phyloP scores from a whole-genome alignment of 169 alveolate genomes.

The Theileria orientalis region DNA sequence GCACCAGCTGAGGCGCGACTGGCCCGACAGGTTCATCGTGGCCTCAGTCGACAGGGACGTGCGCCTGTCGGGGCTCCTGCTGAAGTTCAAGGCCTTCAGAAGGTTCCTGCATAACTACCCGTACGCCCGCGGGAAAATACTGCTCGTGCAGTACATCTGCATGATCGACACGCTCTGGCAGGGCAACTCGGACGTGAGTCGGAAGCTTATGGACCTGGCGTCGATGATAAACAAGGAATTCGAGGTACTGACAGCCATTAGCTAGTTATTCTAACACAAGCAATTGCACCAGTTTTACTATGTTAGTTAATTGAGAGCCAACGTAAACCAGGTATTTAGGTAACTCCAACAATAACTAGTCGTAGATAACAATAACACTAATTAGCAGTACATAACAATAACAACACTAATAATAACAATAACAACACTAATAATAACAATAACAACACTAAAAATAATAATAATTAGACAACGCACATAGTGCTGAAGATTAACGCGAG shows the following conservation, averaged over 20 bases:
- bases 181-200: constrained; percentile 13
- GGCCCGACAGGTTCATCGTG: constrained; percentile 59
- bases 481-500: constrained; percentile 43
- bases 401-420: too few species aligned
- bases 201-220: constrained; percentile 18
- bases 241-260: neutral
- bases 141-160: constrained; percentile 69
- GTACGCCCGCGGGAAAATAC: constrained; percentile 60
- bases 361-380: too few species aligned
- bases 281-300: neutral
- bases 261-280: neutral
- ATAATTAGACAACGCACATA: constrained; percentile 23
- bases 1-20: constrained; percentile 7
- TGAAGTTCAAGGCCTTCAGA: constrained; percentile 71
- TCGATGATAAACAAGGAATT: constrained; percentile 33
- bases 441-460: too few species aligned
- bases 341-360: too few species aligned
- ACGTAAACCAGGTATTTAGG: too few species aligned
- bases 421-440: too few species aligned
- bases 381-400: too few species aligned
- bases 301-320: neutral
- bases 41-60: constrained; percentile 68
- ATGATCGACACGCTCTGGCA: constrained; percentile 68
- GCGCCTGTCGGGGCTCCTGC: constrained; percentile 71
- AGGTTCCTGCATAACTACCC: constrained; percentile 68